Evolutionary conservation across 345 rosid genomes (phyloP).

Genomic region (Eucalyptus pumila): DNA sequence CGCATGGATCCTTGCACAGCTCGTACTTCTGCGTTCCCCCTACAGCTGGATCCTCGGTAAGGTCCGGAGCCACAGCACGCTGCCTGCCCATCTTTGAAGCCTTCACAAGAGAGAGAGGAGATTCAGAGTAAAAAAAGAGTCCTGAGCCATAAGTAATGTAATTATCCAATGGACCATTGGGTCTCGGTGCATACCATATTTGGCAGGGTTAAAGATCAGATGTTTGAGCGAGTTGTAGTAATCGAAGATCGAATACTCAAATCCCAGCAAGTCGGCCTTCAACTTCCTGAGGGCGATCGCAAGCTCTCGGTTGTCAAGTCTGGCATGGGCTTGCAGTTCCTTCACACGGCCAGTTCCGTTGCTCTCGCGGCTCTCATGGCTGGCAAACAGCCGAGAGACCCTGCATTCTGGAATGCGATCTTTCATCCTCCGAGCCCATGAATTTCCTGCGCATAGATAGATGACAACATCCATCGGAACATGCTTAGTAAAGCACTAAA

Average conservation of each 20-base stretch:
- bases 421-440: conserved; percentile 6
- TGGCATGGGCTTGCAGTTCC: background rate
- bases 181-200: background rate
- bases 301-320: background rate
- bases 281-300: background rate
- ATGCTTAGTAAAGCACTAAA: background rate
- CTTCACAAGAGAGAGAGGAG: background rate
- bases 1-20: background rate
- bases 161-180: background rate
- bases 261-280: background rate
- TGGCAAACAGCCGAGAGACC: conserved; percentile 7
- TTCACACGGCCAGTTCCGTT: background rate
- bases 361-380: background rate
- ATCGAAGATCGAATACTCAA: conserved; percentile 4
- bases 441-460: background rate
- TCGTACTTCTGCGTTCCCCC: background rate
- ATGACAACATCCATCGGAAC: background rate
- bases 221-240: background rate
- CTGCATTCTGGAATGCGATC: conserved; percentile 1
- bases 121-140: no score
- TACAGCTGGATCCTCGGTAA: background rate
- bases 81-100: background rate
- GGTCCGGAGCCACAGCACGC: background rate
- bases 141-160: background rate
- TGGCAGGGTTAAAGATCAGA: background rate